Percentiles rank a stretch among this genome's conserved stretches.
These are phyloP conservation scores for Leccinum uliginosum DNA, from an alignment of 768 basidiomycete species.

Conservation along the genomic window DNA sequence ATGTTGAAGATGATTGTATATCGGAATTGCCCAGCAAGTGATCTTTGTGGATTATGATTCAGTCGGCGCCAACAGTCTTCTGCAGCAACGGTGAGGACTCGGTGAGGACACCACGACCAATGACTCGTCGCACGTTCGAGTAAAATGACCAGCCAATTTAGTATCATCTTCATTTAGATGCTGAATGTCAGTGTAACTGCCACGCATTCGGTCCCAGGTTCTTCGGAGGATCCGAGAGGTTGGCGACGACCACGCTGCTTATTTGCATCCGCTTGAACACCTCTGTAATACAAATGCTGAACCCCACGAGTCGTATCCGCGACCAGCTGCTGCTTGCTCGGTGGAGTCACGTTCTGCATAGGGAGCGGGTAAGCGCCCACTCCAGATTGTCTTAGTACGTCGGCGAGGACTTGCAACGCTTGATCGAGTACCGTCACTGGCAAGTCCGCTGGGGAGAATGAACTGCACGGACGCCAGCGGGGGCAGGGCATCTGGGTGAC, in stretches of 20 bases:
- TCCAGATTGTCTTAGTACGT: constrained; percentile 54
- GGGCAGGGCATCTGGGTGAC: constrained; percentile 32
- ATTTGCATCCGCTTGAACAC: constrained; percentile 51
- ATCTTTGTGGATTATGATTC: background rate
- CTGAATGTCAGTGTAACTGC: background rate
- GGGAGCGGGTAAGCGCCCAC: constrained; percentile 61
- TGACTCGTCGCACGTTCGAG: background rate
- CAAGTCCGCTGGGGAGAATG: constrained; percentile 41
- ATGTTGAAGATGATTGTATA: background rate
- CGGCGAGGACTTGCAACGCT: constrained; percentile 40
- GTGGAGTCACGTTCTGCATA: constrained; percentile 24
- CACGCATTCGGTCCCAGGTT: constrained; percentile 9
- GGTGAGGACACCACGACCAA: background rate
- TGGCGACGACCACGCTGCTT: constrained; percentile 50
- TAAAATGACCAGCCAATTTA: background rate
- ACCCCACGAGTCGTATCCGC: constrained; percentile 39
- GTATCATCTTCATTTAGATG: background rate
- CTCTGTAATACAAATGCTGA: constrained; percentile 46
- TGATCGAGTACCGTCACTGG: constrained; percentile 48
- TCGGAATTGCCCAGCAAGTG: background rate
- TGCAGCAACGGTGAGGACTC: background rate
- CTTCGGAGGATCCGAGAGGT: constrained; percentile 34
- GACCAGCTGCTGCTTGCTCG: constrained; percentile 46
- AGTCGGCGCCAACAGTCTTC: background rate
- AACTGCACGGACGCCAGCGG: background rate